Evolutionary conservation across 352 stramenopile species (phyloP).

Genomic region (Pythium rishiriense): DNA sequence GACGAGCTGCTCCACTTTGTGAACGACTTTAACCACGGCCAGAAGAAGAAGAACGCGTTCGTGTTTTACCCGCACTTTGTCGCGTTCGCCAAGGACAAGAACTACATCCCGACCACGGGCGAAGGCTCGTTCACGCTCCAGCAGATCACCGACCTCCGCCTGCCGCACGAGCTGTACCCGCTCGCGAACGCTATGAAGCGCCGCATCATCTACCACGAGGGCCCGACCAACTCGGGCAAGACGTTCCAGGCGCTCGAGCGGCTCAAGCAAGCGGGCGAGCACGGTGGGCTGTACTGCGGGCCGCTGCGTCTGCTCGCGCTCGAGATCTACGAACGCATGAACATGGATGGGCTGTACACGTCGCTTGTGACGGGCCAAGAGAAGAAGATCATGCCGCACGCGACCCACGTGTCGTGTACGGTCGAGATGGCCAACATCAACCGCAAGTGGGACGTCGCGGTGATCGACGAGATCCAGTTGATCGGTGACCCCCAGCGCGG

Average conservation of each 20-base stretch:
- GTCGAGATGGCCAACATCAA: constrained; percentile 90
- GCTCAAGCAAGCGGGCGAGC: constrained; percentile 85
- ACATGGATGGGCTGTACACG: constrained; percentile 92
- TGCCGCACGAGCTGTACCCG: constrained; percentile 86
- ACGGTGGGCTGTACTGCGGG: constrained; percentile 93
- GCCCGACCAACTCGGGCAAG: constrained; percentile 97
- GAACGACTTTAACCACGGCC: constrained; percentile 38
- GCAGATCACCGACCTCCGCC: constrained; percentile 70
- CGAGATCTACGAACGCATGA: constrained; percentile 95
- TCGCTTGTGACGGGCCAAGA: constrained; percentile 97
- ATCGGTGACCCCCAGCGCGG: constrained; percentile 92
- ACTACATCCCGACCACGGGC: constrained; percentile 35
- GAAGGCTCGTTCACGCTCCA: constrained; percentile 53
- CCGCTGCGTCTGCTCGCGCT: constrained; percentile 93
- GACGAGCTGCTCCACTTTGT: constrained; percentile 59
- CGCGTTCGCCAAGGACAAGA: constrained; percentile 49
- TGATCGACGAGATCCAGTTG: constrained; percentile 96
- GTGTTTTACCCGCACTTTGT: constrained; percentile 82
- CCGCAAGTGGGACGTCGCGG: constrained; percentile 87
- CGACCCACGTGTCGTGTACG: constrained; percentile 83
- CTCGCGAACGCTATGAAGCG: constrained; percentile 74
- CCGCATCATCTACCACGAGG: constrained; percentile 91
- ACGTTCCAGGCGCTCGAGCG: constrained; percentile 93
- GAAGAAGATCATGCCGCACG: constrained; percentile 84
- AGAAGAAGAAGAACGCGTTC: constrained; percentile 55